These are phyloP conservation scores for Myxozyma monticola DNA, from an alignment of 805 yeast genomes.

Conservation along the genomic window DNA sequence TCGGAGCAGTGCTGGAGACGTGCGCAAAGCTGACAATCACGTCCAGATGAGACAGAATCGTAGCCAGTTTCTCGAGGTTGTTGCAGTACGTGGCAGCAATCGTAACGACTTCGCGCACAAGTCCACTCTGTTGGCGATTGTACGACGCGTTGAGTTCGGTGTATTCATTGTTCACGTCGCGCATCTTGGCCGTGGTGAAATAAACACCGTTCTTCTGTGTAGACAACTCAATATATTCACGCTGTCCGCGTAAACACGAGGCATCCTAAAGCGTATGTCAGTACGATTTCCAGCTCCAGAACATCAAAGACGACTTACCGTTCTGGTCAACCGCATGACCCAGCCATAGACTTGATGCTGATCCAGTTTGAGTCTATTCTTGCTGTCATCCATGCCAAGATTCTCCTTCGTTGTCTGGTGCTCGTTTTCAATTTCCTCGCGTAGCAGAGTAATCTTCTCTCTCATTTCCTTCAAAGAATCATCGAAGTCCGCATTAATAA, in stretches of 20 bases:
- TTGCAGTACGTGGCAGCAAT: constrained; percentile 81
- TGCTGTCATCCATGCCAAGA: constrained; percentile 77
- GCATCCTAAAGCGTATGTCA: constrained; percentile 56
- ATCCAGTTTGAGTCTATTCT: constrained; percentile 86
- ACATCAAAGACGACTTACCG: constrained; percentile 8
- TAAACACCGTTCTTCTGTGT: constrained; percentile 95
- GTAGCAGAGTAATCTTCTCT: constrained; percentile 54
- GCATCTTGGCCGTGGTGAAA: constrained; percentile 73
- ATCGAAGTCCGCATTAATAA: constrained; percentile 87
- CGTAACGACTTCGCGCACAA: constrained; percentile 78
- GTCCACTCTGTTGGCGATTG: constrained; percentile 68
- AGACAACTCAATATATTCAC: constrained; percentile 70
- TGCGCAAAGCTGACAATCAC: constrained; percentile 85
- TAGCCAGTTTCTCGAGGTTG: constrained; percentile 67
- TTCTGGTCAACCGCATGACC: constrained; percentile 89
- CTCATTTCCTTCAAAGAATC: constrained; percentile 66
- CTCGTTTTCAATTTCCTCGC: constrained; percentile 54
- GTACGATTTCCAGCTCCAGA: neutral
- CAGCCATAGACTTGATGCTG: constrained; percentile 87
- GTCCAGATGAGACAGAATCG: constrained; percentile 71
- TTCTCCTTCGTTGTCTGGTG: constrained; percentile 72
- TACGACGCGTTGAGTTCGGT: constrained; percentile 63
- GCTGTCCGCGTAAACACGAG: constrained; percentile 58
- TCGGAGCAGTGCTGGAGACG: constrained; percentile 77
- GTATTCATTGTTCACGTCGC: constrained; percentile 59